Percentiles rank a stretch among this genome's conserved stretches.
Evolutionary conservation across 768 basidiomycete species (phyloP).

Genomic region (Agrocybe chaxingu): DNA sequence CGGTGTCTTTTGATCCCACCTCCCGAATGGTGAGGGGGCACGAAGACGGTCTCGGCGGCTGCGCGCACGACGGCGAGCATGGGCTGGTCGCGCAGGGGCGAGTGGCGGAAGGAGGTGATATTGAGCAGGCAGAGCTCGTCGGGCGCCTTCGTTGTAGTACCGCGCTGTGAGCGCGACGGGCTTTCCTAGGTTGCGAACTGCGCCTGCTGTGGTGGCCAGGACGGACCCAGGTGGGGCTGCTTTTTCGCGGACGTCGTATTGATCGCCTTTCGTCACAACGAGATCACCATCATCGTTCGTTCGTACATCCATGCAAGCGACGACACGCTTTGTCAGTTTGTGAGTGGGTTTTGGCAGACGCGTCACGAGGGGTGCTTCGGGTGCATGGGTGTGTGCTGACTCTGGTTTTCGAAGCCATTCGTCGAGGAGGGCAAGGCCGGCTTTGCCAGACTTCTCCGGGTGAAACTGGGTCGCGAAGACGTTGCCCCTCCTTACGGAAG

Average conservation of each 20-base stretch:
- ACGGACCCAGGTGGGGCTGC: slow-evolving; percentile 18
- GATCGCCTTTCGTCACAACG: slow-evolving; percentile 98
- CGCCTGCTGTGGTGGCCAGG: slow-evolving; percentile 53
- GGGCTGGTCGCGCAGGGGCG: slow-evolving; percentile 92
- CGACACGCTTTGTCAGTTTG: slow-evolving; percentile 87
- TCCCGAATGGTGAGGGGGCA: slow-evolving; percentile 99
- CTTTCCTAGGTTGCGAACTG: slow-evolving; percentile 95
- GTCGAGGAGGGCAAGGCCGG: slow-evolving; percentile 78
- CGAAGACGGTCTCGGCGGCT: slow-evolving; percentile 87
- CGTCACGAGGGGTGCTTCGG: slow-evolving; percentile 28
- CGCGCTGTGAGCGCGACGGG: slow-evolving; percentile 86
- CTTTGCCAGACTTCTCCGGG: slow-evolving; percentile 93
- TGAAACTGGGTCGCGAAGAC: slow-evolving; percentile 96
- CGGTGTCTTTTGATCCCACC: slow-evolving; percentile 96
- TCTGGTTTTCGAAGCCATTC: slow-evolving; percentile 71
- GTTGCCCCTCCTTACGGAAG: slow-evolving; percentile 77
- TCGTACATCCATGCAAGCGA: slow-evolving; percentile 97
- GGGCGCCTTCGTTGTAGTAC: slow-evolving; percentile 83
- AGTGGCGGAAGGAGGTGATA: slow-evolving; percentile 98
- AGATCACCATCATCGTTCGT: slow-evolving; percentile 95
- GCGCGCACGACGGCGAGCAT: slow-evolving; percentile 95
- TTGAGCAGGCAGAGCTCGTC: slow-evolving; percentile 98
- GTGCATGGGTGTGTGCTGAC: slow-evolving; percentile 29
- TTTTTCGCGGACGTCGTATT: slow-evolving; percentile 96
- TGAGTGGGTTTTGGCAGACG: slow-evolving; percentile 47